Evolutionary conservation across 2,329 filamentous ascomycete species (phyloP).

Genomic region (Thielaviopsis populi): DNA sequence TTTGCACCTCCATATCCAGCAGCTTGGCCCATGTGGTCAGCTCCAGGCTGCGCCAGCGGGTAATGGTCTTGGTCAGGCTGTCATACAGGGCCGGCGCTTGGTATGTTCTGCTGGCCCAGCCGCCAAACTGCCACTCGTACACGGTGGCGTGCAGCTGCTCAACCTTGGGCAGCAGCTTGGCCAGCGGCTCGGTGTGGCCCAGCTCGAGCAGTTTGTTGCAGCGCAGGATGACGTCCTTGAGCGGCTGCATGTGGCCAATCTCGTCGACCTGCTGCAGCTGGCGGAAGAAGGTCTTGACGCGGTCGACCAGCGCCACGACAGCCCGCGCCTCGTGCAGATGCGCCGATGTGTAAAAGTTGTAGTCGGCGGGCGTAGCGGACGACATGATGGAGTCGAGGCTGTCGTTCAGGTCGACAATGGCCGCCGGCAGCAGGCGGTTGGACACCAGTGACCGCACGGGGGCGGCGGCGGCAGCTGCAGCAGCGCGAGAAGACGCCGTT

Average conservation of each 20-base stretch:
- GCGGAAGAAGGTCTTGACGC: slow-evolving; percentile 56
- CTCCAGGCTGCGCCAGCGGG: slow-evolving; percentile 82
- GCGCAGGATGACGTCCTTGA: slow-evolving; percentile 60
- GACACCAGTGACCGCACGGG: slow-evolving; percentile 25
- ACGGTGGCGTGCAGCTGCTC: slow-evolving; percentile 77
- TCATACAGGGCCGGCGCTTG: slow-evolving; percentile 58
- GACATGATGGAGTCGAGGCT: slow-evolving; percentile 33
- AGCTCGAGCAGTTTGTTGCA: slow-evolving; percentile 65
- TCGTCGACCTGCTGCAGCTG: slow-evolving; percentile 52
- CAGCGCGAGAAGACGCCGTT: background rate
- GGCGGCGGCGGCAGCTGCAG: slow-evolving; percentile 18
- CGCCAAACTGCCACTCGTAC: slow-evolving; percentile 81
- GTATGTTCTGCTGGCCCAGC: slow-evolving; percentile 70
- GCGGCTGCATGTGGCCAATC: slow-evolving; percentile 56
- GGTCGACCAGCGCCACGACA: slow-evolving; percentile 53
- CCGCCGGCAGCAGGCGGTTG: slow-evolving; percentile 46
- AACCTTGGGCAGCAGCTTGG: slow-evolving; percentile 68
- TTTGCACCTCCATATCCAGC: slow-evolving; percentile 68
- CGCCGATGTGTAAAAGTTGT: slow-evolving; percentile 81
- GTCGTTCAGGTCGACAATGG: slow-evolving; percentile 50
- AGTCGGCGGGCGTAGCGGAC: slow-evolving; percentile 30
- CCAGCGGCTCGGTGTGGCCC: slow-evolving; percentile 66
- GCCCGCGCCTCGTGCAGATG: slow-evolving; percentile 64
- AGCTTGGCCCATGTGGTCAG: slow-evolving; percentile 82
- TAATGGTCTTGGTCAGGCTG: slow-evolving; percentile 61